These are phyloP conservation scores for Kluyveromyces marxianus DNA, from an alignment of 1,139 yeast species.

Conservation along the genomic window DNA sequence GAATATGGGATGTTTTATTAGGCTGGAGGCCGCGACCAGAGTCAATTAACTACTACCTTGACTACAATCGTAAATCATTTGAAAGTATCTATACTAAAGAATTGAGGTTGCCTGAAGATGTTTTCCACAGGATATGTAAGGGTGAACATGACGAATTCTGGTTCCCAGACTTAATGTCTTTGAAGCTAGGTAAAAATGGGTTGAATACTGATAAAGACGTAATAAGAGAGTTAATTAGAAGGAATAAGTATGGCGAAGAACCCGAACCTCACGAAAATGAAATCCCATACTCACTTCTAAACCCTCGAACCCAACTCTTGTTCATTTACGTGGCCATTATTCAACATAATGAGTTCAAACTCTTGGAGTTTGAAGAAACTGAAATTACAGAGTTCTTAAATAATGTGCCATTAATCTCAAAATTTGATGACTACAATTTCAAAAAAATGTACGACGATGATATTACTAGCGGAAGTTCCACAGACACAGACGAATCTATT, in stretches of 20 bases:
- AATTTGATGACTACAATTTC: slow-evolving; percentile 27
- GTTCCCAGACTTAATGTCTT: slow-evolving; percentile 30
- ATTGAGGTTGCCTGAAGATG: slow-evolving; percentile 9
- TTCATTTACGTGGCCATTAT: slow-evolving; percentile 74
- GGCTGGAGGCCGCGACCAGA: slow-evolving; percentile 59
- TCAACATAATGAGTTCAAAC: slow-evolving; percentile 68
- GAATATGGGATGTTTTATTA: slow-evolving; percentile 80
- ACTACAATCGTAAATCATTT: slow-evolving; percentile 31
- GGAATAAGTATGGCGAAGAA: slow-evolving; percentile 18
- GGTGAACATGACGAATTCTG: slow-evolving; percentile 29
- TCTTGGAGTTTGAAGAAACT: slow-evolving; percentile 81
- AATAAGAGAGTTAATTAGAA: slow-evolving; percentile 22
- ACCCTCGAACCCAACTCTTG: slow-evolving; percentile 71
- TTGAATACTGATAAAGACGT: slow-evolving; percentile 25
- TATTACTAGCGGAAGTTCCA: slow-evolving; percentile 7
- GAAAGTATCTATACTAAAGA: slow-evolving; percentile 23
- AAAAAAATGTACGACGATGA: slow-evolving; percentile 21
- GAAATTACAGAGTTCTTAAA: slow-evolving; percentile 77
- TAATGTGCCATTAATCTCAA: slow-evolving; percentile 37
- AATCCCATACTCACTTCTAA: slow-evolving; percentile 60
- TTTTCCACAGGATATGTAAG: slow-evolving; percentile 15
- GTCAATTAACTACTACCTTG: slow-evolving; percentile 30
- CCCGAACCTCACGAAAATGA: slow-evolving; percentile 12
- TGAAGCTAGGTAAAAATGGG: slow-evolving; percentile 22
- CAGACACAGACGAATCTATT: slow-evolving; percentile 9